Evolutionary conservation across 176 grass and related monocot species (phyloP).

Genomic region (Hyparrhenia diplandra): DNA sequence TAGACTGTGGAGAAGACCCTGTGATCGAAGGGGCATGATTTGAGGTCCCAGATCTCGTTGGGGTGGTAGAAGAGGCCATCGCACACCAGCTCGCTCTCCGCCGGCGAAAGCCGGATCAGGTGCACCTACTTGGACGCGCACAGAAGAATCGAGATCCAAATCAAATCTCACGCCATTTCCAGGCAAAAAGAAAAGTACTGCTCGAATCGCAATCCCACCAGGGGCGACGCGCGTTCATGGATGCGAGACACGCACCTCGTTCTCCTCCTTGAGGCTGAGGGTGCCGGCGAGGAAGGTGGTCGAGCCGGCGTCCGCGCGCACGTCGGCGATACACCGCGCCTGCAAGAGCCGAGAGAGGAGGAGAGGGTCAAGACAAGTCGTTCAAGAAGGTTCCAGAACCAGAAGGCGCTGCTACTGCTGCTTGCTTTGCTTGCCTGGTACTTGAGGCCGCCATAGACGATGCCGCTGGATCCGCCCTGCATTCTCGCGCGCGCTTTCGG

Average conservation of each 20-base stretch:
- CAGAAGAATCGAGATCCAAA: conserved; percentile 30
- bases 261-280: conserved; percentile 94
- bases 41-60: conserved; percentile 99
- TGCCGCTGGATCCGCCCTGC: conserved; percentile 80
- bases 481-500: conserved; percentile 39
- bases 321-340: conserved; percentile 89
- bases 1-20: conserved; percentile 90
- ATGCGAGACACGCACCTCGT: conserved; percentile 55
- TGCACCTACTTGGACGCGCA: conserved; percentile 60
- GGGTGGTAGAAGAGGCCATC: conserved; percentile 97
- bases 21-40: conserved; percentile 88
- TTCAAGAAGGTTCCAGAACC: conserved; percentile 21
- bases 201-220: not conserved
- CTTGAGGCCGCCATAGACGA: conserved; percentile 92
- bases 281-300: conserved; percentile 95
- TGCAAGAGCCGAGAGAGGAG: conserved; percentile 15
- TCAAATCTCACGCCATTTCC: conserved; percentile 6
- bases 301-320: conserved; percentile 61
- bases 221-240: not conserved
- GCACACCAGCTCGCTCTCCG: conserved; percentile 77
- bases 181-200: not conserved
- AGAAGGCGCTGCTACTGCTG: not conserved
- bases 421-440: conserved; percentile 63
- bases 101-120: conserved; percentile 77
- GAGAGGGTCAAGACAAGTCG: not conserved